Conservation (phyloP, 805 yeast genomes). For the Saccharomycopsis fermentans region DNA sequence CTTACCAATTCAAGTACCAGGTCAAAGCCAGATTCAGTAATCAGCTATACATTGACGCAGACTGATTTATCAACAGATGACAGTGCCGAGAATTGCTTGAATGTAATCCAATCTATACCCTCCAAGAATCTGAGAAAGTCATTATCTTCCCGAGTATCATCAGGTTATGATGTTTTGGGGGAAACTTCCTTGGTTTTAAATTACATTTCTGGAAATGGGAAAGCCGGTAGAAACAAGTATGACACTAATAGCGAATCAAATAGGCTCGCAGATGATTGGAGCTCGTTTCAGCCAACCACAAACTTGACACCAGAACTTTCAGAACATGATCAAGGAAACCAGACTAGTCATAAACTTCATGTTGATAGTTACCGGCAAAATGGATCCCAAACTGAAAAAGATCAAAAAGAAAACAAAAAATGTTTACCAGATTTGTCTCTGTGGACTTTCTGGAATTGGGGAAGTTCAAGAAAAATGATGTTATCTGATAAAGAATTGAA, state of each 20-base stretch:
- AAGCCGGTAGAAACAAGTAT: not conserved
- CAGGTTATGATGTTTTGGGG: not conserved
- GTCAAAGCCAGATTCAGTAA: not conserved
- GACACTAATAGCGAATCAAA: not conserved
- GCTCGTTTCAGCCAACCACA: not conserved
- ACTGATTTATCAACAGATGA: not conserved
- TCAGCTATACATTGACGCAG: not conserved
- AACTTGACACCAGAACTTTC: not conserved
- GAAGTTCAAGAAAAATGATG: not conserved
- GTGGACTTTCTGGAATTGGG: not conserved
- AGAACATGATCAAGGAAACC: not conserved
- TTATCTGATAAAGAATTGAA: not conserved
- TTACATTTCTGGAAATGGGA: not conserved
- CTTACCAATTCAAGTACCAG: not conserved
- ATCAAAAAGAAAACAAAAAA: not conserved
- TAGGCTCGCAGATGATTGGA: not conserved
- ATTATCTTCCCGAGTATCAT: not conserved
- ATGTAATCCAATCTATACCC: not conserved
- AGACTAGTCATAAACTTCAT: no score
- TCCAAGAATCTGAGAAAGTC: not conserved
- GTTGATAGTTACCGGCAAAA: no score
- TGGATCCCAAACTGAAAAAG: not conserved
- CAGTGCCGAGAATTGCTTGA: not conserved
- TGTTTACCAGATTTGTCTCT: not conserved
- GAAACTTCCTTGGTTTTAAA: not conserved